Evolutionary conservation across 2,329 filamentous ascomycete species (phyloP).

Genomic region (Penicillium sp.): DNA sequence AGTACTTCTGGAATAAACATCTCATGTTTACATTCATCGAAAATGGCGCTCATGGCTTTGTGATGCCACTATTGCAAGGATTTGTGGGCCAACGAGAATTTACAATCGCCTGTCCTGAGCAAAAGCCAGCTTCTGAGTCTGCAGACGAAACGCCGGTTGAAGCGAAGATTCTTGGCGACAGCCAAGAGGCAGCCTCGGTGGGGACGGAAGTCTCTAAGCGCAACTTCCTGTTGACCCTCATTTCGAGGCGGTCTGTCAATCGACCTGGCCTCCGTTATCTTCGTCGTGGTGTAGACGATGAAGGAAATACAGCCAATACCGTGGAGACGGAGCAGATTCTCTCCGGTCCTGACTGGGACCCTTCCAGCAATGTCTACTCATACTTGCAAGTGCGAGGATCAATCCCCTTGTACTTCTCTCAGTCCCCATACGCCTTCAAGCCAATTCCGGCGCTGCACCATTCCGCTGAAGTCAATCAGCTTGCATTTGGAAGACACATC

Average conservation of each 20-base stretch:
- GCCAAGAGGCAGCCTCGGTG: constrained; percentile 26
- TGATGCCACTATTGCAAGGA: constrained; percentile 85
- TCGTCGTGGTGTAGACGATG: constrained; percentile 84
- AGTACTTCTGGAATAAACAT: constrained; percentile 90
- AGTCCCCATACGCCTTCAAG: constrained; percentile 90
- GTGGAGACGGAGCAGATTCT: constrained; percentile 96
- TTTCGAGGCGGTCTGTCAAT: constrained; percentile 85
- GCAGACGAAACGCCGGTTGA: constrained; percentile 21
- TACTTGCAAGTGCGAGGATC: constrained; percentile 88
- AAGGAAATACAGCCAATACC: constrained; percentile 82
- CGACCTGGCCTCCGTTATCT: constrained; percentile 87
- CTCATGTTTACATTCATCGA: constrained; percentile 73
- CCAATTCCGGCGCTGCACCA: constrained; percentile 81
- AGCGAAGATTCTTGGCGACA: constrained; percentile 46
- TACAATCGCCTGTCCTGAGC: constrained; percentile 57
- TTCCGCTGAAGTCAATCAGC: constrained; percentile 73
- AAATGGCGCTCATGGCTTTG: constrained; percentile 67
- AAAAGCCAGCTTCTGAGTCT: constrained; percentile 6
- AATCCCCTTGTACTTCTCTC: constrained; percentile 92
- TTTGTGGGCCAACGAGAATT: constrained; percentile 89
- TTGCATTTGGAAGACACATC: constrained; percentile 80
- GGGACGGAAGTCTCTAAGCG: constrained; percentile 32
- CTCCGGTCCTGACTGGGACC: constrained; percentile 67
- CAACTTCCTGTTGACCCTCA: constrained; percentile 77
- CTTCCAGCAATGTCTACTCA: constrained; percentile 67